phyloP scores from a whole-genome alignment of 148 eudicot genomes.

The Cornus kousa region DNA sequence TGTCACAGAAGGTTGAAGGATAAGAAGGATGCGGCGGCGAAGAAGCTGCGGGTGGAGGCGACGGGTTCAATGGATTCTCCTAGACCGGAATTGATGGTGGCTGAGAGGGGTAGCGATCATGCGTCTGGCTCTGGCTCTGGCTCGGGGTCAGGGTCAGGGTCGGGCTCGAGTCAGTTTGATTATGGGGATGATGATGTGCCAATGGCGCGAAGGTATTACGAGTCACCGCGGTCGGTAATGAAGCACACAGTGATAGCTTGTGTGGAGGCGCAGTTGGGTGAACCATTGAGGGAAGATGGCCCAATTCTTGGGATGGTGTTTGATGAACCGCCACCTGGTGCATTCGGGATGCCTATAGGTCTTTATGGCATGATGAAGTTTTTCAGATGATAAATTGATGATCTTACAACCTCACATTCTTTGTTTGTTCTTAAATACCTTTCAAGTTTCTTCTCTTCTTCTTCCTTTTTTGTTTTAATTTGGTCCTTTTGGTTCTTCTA shows the following conservation, averaged over 20 bases:
- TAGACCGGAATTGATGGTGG: constrained; percentile 27
- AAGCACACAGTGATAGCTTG: constrained; percentile 39
- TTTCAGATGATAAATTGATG: no score
- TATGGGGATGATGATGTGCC: constrained; percentile 28
- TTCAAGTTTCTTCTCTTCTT: background rate
- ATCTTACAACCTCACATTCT: background rate
- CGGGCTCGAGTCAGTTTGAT: constrained; percentile 30
- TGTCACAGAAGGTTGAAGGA: constrained; percentile 56
- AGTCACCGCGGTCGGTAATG: constrained; percentile 30
- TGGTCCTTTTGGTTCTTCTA: no score
- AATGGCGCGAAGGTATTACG: constrained; percentile 29
- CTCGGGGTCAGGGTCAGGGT: constrained; percentile 34
- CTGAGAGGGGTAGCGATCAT: constrained; percentile 35
- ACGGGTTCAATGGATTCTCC: constrained; percentile 23
- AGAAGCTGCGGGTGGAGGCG: constrained; percentile 20
- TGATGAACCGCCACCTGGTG: constrained; percentile 51
- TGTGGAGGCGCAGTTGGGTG: constrained; percentile 56
- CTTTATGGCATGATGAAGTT: background rate
- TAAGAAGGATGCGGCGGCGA: constrained; percentile 36
- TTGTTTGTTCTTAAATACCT: no score
- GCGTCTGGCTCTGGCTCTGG: constrained; percentile 38
- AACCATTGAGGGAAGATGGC: constrained; percentile 48
- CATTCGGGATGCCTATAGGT: constrained; percentile 49
- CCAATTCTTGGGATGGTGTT: constrained; percentile 49
- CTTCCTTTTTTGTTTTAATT: no score